Percentiles rank a stretch among this genome's conserved stretches.
These are phyloP conservation scores for Isatis tinctoria DNA, from an alignment of 345 rosid genomes.

Conservation along the genomic window DNA sequence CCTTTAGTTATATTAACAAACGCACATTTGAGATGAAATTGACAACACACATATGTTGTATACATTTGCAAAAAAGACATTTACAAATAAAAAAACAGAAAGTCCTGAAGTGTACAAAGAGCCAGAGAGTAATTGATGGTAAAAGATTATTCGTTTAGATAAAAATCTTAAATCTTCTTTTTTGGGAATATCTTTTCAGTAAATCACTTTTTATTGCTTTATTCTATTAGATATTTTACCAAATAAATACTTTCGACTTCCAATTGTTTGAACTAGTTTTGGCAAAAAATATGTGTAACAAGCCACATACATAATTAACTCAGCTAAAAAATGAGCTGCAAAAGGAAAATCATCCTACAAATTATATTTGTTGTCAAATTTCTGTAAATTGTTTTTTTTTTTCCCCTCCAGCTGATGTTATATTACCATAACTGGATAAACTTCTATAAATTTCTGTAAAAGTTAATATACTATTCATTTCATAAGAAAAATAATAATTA, in stretches of 20 bases:
- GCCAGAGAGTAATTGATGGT: background rate
- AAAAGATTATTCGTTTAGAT: background rate
- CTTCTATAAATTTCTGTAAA: background rate
- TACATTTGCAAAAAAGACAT: background rate
- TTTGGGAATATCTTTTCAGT: constrained; percentile 1
- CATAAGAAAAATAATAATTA: background rate
- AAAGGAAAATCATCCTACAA: background rate
- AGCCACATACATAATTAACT: background rate
- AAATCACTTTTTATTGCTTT: background rate
- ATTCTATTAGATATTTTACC: constrained; percentile 5
- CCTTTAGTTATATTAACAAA: background rate
- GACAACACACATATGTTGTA: background rate
- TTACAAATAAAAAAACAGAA: background rate
- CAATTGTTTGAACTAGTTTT: background rate
- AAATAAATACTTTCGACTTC: background rate
- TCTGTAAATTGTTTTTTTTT: no score
- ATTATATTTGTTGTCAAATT: no score
- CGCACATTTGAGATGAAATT: background rate
- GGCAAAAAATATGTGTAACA: background rate
- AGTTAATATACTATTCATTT: background rate
- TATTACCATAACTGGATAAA: background rate
- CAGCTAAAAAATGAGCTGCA: background rate
- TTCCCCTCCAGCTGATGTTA: background rate
- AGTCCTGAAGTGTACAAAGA: background rate
- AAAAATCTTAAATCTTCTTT: background rate